Evolutionary conservation across 306 rosid genomes (phyloP).

Genomic region (Rosa persica): DNA sequence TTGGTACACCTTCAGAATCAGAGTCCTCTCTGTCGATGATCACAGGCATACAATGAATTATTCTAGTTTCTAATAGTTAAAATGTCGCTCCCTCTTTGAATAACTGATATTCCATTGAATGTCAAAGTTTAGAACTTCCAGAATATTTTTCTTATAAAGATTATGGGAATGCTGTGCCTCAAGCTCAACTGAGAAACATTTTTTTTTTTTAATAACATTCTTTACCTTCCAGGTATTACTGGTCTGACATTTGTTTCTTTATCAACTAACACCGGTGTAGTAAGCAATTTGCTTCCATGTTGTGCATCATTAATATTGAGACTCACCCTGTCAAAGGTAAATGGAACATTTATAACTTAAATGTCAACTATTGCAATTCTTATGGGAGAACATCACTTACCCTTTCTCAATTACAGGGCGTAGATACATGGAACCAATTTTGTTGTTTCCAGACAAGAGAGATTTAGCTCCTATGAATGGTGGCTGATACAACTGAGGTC

Average conservation of each 20-base stretch:
- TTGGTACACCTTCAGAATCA: conserved; percentile 37
- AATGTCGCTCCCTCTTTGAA: conserved; percentile 3
- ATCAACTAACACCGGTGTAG: conserved; percentile 31
- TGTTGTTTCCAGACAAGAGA: conserved; percentile 36
- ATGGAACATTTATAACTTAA: conserved; percentile 26
- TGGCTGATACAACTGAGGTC: conserved; percentile 31
- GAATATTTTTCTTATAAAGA: not conserved
- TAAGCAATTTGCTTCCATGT: conserved; percentile 37
- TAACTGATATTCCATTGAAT: conserved; percentile 6
- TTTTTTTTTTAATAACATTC: conserved; percentile 19
- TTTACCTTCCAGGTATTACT: conserved; percentile 35
- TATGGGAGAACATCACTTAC: conserved; percentile 36
- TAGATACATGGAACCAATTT: conserved; percentile 34
- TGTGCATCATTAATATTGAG: conserved; percentile 35
- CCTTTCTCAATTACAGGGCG: conserved; percentile 37
- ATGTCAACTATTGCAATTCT: conserved; percentile 24
- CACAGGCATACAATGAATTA: conserved; percentile 14
- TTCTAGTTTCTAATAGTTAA: conserved; percentile 13
- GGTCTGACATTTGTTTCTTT: conserved; percentile 38
- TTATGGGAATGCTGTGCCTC: conserved; percentile 24
- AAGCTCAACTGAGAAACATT: conserved; percentile 40
- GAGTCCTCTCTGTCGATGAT: conserved; percentile 46
- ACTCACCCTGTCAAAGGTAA: conserved; percentile 42
- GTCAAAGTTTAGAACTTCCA: conserved; percentile 15
- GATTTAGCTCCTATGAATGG: conserved; percentile 38